Conservation (phyloP, 2,329 filamentous ascomycete species). For the Thermothelomyces thermophilus region DNA sequence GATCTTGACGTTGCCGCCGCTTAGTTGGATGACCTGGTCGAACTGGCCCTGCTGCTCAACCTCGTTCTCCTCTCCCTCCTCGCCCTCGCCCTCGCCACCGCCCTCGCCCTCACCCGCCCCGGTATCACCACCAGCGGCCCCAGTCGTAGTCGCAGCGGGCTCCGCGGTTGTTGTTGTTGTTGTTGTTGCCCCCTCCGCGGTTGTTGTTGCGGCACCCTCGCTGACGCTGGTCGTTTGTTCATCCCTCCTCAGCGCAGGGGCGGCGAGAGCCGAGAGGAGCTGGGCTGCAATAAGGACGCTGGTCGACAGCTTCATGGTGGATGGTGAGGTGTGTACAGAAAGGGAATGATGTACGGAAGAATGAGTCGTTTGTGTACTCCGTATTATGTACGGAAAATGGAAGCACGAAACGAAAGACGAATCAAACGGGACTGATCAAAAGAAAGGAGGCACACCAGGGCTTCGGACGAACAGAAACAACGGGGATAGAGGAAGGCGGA, state of each 20-base stretch:
- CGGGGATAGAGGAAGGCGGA: not conserved
- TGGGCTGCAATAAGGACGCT: conserved; percentile 21
- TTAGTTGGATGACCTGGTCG: conserved; percentile 26
- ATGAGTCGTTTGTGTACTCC: not conserved
- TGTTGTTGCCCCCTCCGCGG: too few relatives aligned
- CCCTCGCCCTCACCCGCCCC: not conserved
- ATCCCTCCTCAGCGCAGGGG: conserved; percentile 9
- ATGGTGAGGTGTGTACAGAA: not conserved
- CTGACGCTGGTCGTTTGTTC: not conserved
- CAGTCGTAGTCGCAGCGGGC: not conserved
- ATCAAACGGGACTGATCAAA: conserved; percentile 1
- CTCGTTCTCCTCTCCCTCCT: conserved; percentile 25
- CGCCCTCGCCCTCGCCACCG: not conserved
- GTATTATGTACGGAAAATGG: too few relatives aligned
- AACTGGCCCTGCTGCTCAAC: conserved; percentile 30
- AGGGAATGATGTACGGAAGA: not conserved
- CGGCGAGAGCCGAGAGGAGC: conserved; percentile 20
- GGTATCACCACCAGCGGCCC: not conserved
- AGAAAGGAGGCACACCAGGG: not conserved
- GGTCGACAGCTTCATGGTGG: conserved; percentile 21
- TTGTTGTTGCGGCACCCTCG: not conserved
- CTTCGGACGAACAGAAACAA: not conserved
- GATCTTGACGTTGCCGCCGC: conserved; percentile 30
- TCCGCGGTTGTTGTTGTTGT: conserved; percentile 2
- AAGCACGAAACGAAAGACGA: not conserved